A percentile compares a stretch with the other conserved stretches of the same genome.
phyloP scores from a whole-genome alignment of 768 basidiomycete species.

The Boletellus emodensis region DNA sequence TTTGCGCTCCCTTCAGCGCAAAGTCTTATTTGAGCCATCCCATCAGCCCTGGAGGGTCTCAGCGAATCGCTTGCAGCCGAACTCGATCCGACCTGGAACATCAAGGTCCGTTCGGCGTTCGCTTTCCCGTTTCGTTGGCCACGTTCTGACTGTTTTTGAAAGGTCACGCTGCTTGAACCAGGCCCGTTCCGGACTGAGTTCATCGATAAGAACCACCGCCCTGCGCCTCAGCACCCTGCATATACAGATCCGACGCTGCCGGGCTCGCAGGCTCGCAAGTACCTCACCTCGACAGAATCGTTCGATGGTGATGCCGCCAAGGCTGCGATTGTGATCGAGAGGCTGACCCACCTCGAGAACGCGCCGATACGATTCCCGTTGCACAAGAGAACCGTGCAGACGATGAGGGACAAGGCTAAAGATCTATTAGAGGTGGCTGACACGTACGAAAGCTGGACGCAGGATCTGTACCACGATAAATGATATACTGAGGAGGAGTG shows the following conservation, averaged over 20 bases:
- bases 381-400: constrained; percentile 4
- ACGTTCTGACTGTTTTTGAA: neutral
- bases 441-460: constrained; percentile 16
- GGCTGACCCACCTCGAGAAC: constrained; percentile 11
- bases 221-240: constrained; percentile 15
- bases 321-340: constrained; percentile 15
- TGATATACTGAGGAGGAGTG: neutral
- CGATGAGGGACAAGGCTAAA: constrained; percentile 13
- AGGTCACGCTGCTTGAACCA: constrained; percentile 16
- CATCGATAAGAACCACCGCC: neutral
- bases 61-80: constrained; percentile 7
- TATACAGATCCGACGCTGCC: constrained; percentile 11
- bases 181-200: constrained; percentile 17
- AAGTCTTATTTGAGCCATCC: neutral
- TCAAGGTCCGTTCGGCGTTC: constrained; percentile 8
- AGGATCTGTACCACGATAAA: constrained; percentile 12
- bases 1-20: too few relatives aligned
- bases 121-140: neutral
- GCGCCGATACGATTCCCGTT: constrained; percentile 14
- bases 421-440: constrained; percentile 7
- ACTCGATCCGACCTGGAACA: constrained; percentile 17
- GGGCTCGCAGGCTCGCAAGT: constrained; percentile 3
- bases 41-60: constrained; percentile 17
- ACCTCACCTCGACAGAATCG: neutral
- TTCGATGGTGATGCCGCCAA: constrained; percentile 15